phyloP scores from a whole-genome alignment of 176 grass and related monocot species.

The Thinopyrum elongatum region DNA sequence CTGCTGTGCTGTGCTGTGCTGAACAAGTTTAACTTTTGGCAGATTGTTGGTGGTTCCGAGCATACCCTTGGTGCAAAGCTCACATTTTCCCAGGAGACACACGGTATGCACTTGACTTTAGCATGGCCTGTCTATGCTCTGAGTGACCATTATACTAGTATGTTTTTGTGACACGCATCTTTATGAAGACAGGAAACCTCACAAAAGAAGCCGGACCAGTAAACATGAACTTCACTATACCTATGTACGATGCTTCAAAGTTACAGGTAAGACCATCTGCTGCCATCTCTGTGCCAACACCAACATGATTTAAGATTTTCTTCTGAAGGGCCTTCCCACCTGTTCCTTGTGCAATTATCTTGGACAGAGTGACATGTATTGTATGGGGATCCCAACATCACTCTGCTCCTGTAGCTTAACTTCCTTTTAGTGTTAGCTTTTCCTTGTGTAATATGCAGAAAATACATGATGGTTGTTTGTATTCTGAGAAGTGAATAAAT shows the following conservation, averaged over 20 bases:
- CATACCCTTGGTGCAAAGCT: conserved; percentile 95
- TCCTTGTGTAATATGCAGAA: conserved; percentile 9
- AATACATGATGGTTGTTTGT: conserved; percentile 9
- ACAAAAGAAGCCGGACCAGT: conserved; percentile 94
- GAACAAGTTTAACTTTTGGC: conserved; percentile 13
- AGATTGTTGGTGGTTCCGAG: conserved; percentile 98
- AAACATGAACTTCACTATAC: conserved; percentile 98
- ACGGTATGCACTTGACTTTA: conserved; percentile 60
- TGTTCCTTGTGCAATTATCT: not conserved
- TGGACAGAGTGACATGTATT: conserved; percentile 25
- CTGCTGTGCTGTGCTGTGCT: not conserved
- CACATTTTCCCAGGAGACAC: conserved; percentile 91
- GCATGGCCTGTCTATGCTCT: conserved; percentile 2
- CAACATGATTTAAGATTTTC: not conserved
- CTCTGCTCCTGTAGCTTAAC: conserved; percentile 3
- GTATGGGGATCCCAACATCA: conserved; percentile 28
- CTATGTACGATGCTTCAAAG: conserved; percentile 95
- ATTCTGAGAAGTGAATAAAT: not conserved
- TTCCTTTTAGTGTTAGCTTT: not conserved
- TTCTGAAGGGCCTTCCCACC: conserved; percentile 11
- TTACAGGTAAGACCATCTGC: conserved; percentile 63
- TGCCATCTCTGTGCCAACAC: not conserved
- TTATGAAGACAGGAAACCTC: conserved; percentile 72
- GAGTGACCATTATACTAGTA: not conserved
- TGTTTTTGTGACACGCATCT: not conserved